Evolutionary conservation across 257 asterid genomes (phyloP).

Genomic region (Craterostigma plantagineum): DNA sequence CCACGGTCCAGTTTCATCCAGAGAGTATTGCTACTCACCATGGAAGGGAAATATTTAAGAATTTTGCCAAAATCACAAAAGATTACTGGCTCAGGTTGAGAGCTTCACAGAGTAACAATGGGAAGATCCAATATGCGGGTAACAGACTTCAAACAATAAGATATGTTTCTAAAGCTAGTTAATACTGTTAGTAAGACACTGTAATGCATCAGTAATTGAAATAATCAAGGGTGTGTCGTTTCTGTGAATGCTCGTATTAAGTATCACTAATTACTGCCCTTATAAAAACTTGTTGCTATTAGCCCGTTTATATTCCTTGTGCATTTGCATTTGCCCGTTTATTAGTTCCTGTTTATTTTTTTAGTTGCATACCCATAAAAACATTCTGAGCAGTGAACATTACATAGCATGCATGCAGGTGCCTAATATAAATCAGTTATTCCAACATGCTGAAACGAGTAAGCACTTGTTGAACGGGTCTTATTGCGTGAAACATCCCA

Average conservation of each 20-base stretch:
- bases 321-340: too few species aligned
- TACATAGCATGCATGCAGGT: constrained; percentile 89
- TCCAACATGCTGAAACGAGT: constrained; percentile 29
- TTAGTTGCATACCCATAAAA: constrained; percentile 12
- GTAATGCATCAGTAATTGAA: too few species aligned
- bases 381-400: constrained; percentile 76
- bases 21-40: constrained; percentile 82
- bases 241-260: too few species aligned
- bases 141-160: constrained; percentile 17
- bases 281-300: too few species aligned
- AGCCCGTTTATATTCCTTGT: too few species aligned
- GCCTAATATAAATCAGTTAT: constrained; percentile 32
- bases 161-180: background rate
- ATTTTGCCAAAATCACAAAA: constrained; percentile 70
- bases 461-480: constrained; percentile 29
- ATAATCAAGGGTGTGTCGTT: too few species aligned
- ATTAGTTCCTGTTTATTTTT: too few species aligned
- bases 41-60: constrained; percentile 75
- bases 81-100: constrained; percentile 58
- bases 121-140: constrained; percentile 39
- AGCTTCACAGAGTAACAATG: constrained; percentile 30
- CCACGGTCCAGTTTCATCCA: constrained; percentile 65
- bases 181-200: too few species aligned
- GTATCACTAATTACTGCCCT: too few species aligned
- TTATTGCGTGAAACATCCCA: constrained; percentile 19